Evolutionary conservation across 1,284 basidiomycete genomes (phyloP).

Genomic region (Pyrrhoderma lamaoense): DNA sequence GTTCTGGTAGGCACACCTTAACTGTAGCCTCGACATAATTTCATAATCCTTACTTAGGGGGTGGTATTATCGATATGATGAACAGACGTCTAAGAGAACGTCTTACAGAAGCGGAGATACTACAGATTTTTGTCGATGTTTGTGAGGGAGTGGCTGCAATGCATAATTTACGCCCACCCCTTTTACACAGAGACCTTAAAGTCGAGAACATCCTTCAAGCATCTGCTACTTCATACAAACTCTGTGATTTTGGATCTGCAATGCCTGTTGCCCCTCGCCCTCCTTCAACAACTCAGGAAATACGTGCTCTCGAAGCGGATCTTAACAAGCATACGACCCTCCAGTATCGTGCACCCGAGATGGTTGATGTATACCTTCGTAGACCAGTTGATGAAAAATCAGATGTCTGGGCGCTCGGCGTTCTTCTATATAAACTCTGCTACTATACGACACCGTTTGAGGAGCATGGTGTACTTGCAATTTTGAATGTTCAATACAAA

Average conservation of each 20-base stretch:
- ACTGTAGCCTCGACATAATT: background rate
- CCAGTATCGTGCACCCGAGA: conserved; percentile 95
- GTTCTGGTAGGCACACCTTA: conserved; percentile 41
- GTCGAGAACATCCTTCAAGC: conserved; percentile 96
- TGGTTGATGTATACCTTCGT: conserved; percentile 88
- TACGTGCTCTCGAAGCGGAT: conserved; percentile 84
- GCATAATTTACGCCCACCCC: conserved; percentile 86
- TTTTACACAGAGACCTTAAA: conserved; percentile 97
- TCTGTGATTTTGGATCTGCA: conserved; percentile 98
- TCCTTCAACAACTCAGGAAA: conserved; percentile 71
- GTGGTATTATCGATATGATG: conserved; percentile 99
- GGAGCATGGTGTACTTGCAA: conserved; percentile 93
- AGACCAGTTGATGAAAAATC: conserved; percentile 88
- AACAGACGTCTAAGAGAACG: conserved; percentile 92
- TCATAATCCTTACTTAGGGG: conserved; percentile 45
- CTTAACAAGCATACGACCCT: conserved; percentile 92
- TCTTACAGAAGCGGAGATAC: conserved; percentile 90
- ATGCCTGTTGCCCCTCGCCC: conserved; percentile 63
- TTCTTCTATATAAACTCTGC: conserved; percentile 78
- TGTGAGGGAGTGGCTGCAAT: conserved; percentile 92
- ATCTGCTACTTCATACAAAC: conserved; percentile 75
- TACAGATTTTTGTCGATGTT: conserved; percentile 96
- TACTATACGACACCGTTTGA: conserved; percentile 99
- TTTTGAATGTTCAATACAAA: conserved; percentile 93
- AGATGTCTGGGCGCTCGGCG: conserved; percentile 74